Percentiles rank a stretch among this genome's conserved stretches.
Conservation (phyloP, 2,329 filamentous ascomycete species). For the Epichloe bromicola region DNA sequence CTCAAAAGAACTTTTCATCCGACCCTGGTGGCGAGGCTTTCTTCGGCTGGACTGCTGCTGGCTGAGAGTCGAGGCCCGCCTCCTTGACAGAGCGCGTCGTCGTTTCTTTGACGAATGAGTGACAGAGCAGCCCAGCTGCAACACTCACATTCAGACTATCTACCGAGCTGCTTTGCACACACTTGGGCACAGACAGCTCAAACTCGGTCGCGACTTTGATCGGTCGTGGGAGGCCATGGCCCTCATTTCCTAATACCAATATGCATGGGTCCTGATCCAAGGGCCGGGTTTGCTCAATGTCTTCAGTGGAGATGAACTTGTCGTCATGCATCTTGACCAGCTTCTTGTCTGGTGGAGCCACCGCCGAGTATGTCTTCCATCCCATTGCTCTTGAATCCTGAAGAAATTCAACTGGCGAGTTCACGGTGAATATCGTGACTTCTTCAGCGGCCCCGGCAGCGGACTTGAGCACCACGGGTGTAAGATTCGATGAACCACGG, state of each 20-base stretch:
- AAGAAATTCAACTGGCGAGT: slow-evolving; percentile 57
- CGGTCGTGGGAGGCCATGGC: slow-evolving; percentile 53
- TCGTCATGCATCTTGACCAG: slow-evolving; percentile 20
- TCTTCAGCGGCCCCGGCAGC: slow-evolving; percentile 79
- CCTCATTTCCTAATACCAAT: slow-evolving; percentile 74
- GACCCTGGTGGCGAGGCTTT: neutral
- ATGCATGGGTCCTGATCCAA: slow-evolving; percentile 53
- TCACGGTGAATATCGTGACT: slow-evolving; percentile 58
- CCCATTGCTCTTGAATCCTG: slow-evolving; percentile 52
- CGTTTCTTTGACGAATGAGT: slow-evolving; percentile 45
- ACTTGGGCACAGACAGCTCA: slow-evolving; percentile 51
- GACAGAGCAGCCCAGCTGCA: slow-evolving; percentile 64
- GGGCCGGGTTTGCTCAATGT: slow-evolving; percentile 37
- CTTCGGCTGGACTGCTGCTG: neutral
- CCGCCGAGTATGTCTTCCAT: slow-evolving; percentile 77
- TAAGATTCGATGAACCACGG: slow-evolving; percentile 60
- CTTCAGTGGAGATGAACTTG: slow-evolving; percentile 36
- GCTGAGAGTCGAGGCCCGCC: neutral
- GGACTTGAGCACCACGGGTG: slow-evolving; percentile 70
- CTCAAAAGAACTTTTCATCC: neutral
- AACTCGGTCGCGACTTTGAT: slow-evolving; percentile 54
- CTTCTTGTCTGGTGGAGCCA: slow-evolving; percentile 30
- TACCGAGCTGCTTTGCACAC: slow-evolving; percentile 41
- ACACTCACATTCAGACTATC: slow-evolving; percentile 94
- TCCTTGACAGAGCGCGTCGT: neutral